Base-by-base conservation (phyloP, 805 yeast genomes). In the Saitoella complicata region DNA sequence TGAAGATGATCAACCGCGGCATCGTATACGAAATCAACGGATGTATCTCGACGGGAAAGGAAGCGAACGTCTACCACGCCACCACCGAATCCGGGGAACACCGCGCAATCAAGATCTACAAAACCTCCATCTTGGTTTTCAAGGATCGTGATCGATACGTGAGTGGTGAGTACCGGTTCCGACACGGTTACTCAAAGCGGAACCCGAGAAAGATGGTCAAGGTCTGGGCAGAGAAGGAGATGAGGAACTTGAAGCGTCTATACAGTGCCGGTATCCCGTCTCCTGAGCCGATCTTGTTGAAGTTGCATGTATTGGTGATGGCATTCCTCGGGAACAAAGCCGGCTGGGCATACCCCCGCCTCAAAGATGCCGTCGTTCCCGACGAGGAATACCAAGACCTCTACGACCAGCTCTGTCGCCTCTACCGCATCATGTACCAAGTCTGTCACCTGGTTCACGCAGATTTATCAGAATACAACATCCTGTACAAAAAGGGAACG, bases 171-270 rank as follows among this genome's bases (percentile, higher is more conserved):
- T 88, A 75, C 62, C 68, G 99, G 45, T 91, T 91, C 64, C 68
- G 96, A 56, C 81, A 83, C 57, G 84, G 88, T 54, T 74, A 76
- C 37, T 73, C 71, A 46, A 86, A 83, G 55, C 85, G 86, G 52
- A 91, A 91, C 57, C 97, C 97, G 7, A 71, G 98, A 57, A 88
- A 88, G 58, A 88, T 91, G 96, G 95, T 91, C 50, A 85, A 84
- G 60, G 72, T 87, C 29, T 91, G 99, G 99, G 97, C 98, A 0
- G 98, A 91, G 60, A 91, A 91, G 58, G 99, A 91, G 64, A 88
- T 87, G 53, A 66, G 99, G 45, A 91, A 91, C 58, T 69, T 91
- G 61, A 88, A 84, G 60, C 72, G 99, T 57, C 68, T 91, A 13
- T 66, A 80, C 59, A 58, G 71, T 40, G 71, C 77, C 46, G 94